Percentiles rank a stretch among this genome's conserved stretches.
Evolutionary conservation across 306 rosid genomes (phyloP).

Genomic region (Inga leiocalycina): DNA sequence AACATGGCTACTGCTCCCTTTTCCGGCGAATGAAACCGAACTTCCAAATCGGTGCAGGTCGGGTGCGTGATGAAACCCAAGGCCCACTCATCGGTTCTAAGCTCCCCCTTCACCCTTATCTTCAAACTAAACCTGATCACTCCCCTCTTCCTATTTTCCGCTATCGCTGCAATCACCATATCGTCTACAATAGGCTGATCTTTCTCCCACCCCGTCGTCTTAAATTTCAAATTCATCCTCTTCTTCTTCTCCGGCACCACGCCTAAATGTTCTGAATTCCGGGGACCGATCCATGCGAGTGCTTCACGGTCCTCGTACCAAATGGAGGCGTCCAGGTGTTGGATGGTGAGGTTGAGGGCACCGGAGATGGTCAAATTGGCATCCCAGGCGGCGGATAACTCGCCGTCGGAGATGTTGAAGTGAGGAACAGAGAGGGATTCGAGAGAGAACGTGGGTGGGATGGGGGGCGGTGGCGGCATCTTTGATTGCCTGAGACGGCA

Average conservation of each 20-base stretch:
- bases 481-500: not conserved
- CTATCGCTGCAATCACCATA: slow-evolving; percentile 11
- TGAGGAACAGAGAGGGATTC: slow-evolving; percentile 19
- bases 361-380: slow-evolving; percentile 21
- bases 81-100: not conserved
- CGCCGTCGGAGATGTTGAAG: slow-evolving; percentile 28
- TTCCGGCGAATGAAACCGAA: slow-evolving; percentile 5
- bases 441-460: slow-evolving; percentile 36
- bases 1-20: not conserved
- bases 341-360: slow-evolving; percentile 27
- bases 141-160: not conserved
- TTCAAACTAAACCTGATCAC: slow-evolving; percentile 23
- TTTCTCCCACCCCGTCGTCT: slow-evolving; percentile 36
- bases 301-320: not conserved
- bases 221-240: not conserved
- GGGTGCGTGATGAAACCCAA: not conserved
- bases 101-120: not conserved
- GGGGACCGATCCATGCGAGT: not conserved
- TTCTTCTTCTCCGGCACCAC: slow-evolving; percentile 1
- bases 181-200: slow-evolving; percentile 33
- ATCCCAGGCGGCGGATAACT: slow-evolving; percentile 32
- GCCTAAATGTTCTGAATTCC: not conserved
- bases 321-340: not conserved
- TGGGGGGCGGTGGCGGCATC: not conserved
- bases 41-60: slow-evolving; percentile 20